Evolutionary conservation across 2,329 filamentous ascomycete species (phyloP).

Genomic region (Phaeophleospora eucalypticola): DNA sequence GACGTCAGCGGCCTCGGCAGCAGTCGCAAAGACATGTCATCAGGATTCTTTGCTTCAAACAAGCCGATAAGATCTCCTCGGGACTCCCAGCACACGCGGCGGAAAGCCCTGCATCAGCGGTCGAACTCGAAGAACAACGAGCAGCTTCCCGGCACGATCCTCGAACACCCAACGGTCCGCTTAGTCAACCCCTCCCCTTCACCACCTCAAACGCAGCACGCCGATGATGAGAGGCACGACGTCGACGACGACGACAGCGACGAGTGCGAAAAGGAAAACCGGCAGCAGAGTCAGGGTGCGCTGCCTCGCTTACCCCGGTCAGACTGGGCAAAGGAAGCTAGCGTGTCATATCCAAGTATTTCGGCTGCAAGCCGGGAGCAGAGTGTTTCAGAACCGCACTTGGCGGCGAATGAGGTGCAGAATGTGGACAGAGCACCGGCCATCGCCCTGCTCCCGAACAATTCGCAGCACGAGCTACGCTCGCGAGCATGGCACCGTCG

Average conservation of each 20-base stretch:
- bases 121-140: constrained; percentile 25
- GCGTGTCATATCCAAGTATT: constrained; percentile 25
- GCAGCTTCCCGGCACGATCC: constrained; percentile 11
- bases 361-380: constrained; percentile 20
- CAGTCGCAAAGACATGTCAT: constrained; percentile 5
- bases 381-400: constrained; percentile 29
- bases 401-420: constrained; percentile 24
- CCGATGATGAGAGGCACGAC: constrained; percentile 1
- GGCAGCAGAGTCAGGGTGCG: constrained; percentile 11
- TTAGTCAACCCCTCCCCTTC: constrained; percentile 29
- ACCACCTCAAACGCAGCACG: constrained; percentile 11
- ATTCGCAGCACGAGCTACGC: constrained; percentile 19
- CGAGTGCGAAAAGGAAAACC: constrained; percentile 14
- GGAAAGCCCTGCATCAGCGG: constrained; percentile 25
- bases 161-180: constrained; percentile 30
- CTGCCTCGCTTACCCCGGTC: constrained; percentile 17
- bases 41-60: constrained; percentile 17
- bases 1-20: not conserved
- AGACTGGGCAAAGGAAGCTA: constrained; percentile 21
- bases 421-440: constrained; percentile 20
- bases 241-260: constrained; percentile 9
- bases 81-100: constrained; percentile 17
- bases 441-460: constrained; percentile 23
- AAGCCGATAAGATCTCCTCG: constrained; percentile 18
- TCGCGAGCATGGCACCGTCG: constrained; percentile 25